Evolutionary conservation across 2,329 filamentous ascomycete species (phyloP), one percentile per base, ranked within the genome.

Genomic region (Exophiala lecanii-corni): DNA sequence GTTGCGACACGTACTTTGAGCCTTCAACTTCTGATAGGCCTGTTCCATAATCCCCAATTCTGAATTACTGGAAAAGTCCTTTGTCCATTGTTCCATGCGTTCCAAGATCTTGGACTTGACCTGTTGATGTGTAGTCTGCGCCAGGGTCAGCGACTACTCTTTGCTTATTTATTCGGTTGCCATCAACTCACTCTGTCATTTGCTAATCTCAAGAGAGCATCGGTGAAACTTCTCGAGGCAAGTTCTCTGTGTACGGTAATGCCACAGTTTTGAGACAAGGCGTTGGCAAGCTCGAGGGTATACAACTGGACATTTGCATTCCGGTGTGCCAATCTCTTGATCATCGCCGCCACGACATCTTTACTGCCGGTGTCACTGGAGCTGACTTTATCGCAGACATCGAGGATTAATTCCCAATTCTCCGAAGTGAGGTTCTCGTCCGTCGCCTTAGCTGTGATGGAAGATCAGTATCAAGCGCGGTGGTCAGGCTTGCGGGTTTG

Each of bases 11-110:
- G 51, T 62, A 80, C 77, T 81, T 57, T 78, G 75, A 15, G 74
- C 73, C 73, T 95, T 94, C 51, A 97, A 73, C 62, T 84, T 87
- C 69, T 82, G 82, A 66, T 91, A 97, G 46, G 91, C 89, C 60
- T 94, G 87, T 63, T 89, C 85, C 92, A 98, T 98, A 62, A 98
- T 94, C 13, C 92, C 92, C 48, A 98, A 77, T 62, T 96, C 91
- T 9, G 89, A 79, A 61, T 96, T 88, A 48, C 78, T 82, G 57
- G 79, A 78, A 63, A 97, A 97, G 86, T 96, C 94, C 59, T 92
- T 86, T 44, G 85, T 82, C 92, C 92, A 98, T 53, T 91, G 87
- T 63, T 86, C 83, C 88, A 97, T 97, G 55, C 89, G 82, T 72
- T 97, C 91, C 46, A 97, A 69, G 54, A 98, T 95, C 76, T 96